Base-by-base conservation (phyloP, 495 filamentous ascomycete genomes). In the Aspergillus biplanus region DNA sequence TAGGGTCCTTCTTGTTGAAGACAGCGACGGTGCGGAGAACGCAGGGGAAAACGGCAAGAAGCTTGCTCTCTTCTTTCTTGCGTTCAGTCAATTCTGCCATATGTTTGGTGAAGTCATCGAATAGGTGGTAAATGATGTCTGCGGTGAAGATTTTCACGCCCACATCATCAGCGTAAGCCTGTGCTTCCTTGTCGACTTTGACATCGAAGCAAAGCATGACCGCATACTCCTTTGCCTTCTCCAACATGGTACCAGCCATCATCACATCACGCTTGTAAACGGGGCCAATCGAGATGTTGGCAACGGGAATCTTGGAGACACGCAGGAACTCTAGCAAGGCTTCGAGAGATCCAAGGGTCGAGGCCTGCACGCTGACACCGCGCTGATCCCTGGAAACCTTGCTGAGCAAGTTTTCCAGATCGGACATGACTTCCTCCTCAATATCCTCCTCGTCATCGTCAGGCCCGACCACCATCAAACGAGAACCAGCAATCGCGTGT, bases 161-260 rank as follows among this genome's bases (percentile, higher is more conserved):
- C 44, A 97, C 86, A 58, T 97, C 93, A 9, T 97, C 91, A 46
- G 96, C 96, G 67, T 98, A 97, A 13, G 83, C 83, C 68, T 89
- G 85, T 1, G 96, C 96, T 69, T 99, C 96, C 76, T 97, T 97
- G 77, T 99, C 96, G 27, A 99, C 90, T 81, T 97, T 97, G 75
- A 99, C 96, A 72, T 99, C 96, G 83, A 99, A 99, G 74, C 96
- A 98, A 18, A 99, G 89, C 96, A 99, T 99, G 74, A 98, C 92
- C 31, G 96, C 96, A 64, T 88, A 96, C 73, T 99, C 95, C 68
- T 92, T 92, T 49, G 88, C 86, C 78, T 97, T 97, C 80, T 99
- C 96, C 62, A 98, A 80, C 96, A 99, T 99, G 58, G 89, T 90
- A 67, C 92, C 94, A 46, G 90, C 92, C 75, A 94, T 93, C 87